Evolutionary conservation across 108 stramenopile species (phyloP).

Genomic region (Skeletonema potamos): DNA sequence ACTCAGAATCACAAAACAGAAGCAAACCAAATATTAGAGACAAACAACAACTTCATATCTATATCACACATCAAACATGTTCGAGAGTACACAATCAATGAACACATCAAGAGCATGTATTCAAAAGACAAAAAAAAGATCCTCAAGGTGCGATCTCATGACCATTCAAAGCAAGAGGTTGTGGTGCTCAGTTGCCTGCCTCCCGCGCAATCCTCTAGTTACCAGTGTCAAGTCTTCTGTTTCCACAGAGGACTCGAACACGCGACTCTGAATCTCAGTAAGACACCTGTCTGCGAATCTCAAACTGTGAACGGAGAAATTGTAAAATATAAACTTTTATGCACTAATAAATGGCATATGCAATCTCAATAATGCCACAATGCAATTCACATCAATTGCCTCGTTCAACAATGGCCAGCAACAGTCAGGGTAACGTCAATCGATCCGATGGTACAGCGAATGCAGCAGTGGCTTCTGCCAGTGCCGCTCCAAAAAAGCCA

Average conservation of each 20-base stretch:
- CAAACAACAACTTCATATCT: too few species aligned
- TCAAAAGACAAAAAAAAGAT: background rate
- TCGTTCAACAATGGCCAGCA: background rate
- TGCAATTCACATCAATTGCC: too few species aligned
- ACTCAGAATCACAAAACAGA: too few species aligned
- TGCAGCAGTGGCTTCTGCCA: background rate
- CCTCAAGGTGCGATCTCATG: background rate
- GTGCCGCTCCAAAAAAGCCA: background rate
- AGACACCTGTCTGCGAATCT: background rate
- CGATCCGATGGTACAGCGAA: background rate
- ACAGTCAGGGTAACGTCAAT: too few species aligned
- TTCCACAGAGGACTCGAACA: background rate
- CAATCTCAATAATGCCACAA: too few species aligned
- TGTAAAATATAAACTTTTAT: background rate
- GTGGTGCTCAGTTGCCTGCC: conserved; percentile 2
- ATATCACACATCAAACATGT: too few species aligned
- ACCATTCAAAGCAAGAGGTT: background rate
- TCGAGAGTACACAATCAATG: too few species aligned
- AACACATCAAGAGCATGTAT: background rate
- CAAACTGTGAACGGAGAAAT: background rate
- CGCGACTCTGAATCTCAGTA: background rate
- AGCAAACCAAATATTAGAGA: too few species aligned
- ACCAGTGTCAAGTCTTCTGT: background rate
- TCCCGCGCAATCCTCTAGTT: background rate
- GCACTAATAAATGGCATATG: too few species aligned